Base-by-base conservation (phyloP, 129 eudicot genomes). In the Helianthus tuberosus region DNA sequence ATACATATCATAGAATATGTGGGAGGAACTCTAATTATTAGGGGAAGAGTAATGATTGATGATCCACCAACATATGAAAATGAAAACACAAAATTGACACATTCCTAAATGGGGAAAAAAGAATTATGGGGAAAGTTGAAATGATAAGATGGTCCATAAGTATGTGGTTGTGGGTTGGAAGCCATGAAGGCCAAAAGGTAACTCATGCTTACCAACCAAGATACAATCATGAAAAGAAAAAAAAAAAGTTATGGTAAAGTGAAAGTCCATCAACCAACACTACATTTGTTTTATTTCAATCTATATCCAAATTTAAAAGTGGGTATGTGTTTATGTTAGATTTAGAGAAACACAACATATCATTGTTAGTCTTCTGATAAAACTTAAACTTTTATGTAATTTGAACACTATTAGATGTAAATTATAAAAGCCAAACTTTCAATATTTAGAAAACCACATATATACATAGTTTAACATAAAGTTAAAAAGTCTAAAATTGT, bases 161-260 rank as follows among this genome's bases (percentile, higher is more conserved):
- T 63, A 11, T 65, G 72, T 75, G 72, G 79, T 65, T 14, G 35
- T 65, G 72, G 65, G 73, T 53, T 74, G 79, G 79, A 75, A 65
- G 53, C 73, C 79, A 75, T 75, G 72, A 53, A 65, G 29, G 65
- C 73, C 72, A 64, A 64, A 75, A 51, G 72, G 36, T 62, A 25
- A 62, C 50, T 6, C 61, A 75, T 65, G 79, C 79, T 75, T 65
- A 53, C 79, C 79, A 75, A 75, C 73, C 72, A 75, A 75, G 66
- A 65, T 75, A 51, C 72, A 75, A 75, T 65, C 72, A 51, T 65
- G 8, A 35, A 74, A 48, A 59, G 11, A 32, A 63, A 29, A 69
- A 32, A 32, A 5, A 54, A 74, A 41, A 64, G 64, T 64, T 64
- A 6, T 51, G 20, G 20, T 63, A 38, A 64, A 64, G 71, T 38